A percentile compares a stretch with the other conserved stretches of the same genome.
These are phyloP conservation scores for Mucor velutinosus DNA, from an alignment of 371 early-diverging fungal species.

Conservation along the genomic window DNA sequence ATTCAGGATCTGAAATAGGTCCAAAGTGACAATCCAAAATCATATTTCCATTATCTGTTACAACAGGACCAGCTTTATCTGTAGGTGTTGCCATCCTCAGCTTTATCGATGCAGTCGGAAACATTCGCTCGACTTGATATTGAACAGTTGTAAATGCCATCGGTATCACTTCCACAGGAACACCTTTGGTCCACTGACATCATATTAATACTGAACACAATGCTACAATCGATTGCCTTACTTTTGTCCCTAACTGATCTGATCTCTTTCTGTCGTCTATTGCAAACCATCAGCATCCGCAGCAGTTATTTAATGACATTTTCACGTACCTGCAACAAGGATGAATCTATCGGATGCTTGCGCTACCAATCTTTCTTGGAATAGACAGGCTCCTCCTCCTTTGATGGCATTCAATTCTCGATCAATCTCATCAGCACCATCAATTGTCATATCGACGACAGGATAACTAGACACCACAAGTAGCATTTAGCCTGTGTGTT, in stretches of 20 bases:
- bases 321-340: slow-evolving; percentile 82
- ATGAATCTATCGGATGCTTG: slow-evolving; percentile 77
- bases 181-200: slow-evolving; percentile 75
- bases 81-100: slow-evolving; percentile 76
- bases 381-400: slow-evolving; percentile 92
- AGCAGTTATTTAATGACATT: neutral
- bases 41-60: slow-evolving; percentile 93
- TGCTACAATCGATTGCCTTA: slow-evolving; percentile 70
- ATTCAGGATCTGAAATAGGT: slow-evolving; percentile 59
- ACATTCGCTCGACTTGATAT: slow-evolving; percentile 13
- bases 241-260: slow-evolving; percentile 72
- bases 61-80: slow-evolving; percentile 91
- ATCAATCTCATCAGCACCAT: slow-evolving; percentile 93
- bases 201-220: neutral
- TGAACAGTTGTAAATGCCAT: slow-evolving; percentile 54
- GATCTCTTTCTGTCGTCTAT: slow-evolving; percentile 83
- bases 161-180: slow-evolving; percentile 90
- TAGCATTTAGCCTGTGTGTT: too few relatives aligned
- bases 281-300: neutral
- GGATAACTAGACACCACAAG: slow-evolving; percentile 42
- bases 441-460: slow-evolving; percentile 84
- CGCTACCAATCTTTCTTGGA: slow-evolving; percentile 92
- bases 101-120: slow-evolving; percentile 37
- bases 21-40: slow-evolving; percentile 86
- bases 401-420: slow-evolving; percentile 83